Evolutionary conservation across 805 yeast species (phyloP), one percentile per base, ranked within the genome.

Genomic region (Vanderwaltozyma polyspora): DNA sequence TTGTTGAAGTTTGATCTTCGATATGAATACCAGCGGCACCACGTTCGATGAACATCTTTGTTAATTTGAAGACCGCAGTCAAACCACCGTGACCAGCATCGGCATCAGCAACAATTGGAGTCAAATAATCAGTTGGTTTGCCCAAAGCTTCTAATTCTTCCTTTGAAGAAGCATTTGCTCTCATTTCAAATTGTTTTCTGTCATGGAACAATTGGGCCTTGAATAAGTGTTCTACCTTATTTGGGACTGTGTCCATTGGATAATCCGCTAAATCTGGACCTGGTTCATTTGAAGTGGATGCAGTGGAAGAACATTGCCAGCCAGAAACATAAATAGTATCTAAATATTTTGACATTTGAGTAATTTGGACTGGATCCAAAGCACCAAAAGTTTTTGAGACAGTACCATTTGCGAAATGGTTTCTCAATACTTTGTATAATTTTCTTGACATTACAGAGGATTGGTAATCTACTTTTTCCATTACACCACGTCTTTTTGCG

Each of bases 81-180:
- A 86, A 72, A 59, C 98, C 97, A 64, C 98, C 98, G 61, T 89
- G 97, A 49, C 98, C 98, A 38, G 97, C 91, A 64, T 89, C 98
- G 47, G 89, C 98, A 60, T 89, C 98, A 28, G 97, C 97, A 50
- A 89, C 72, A 49, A 89, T 84, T 39, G 98, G 98, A 51, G 95
- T 76, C 57, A 89, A 65, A 63, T 81, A 89, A 66, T 89, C 98
- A 36, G 68, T 79, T 62, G 78, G 75, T 31, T 78, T 78, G 33
- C 77, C 67, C 59, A 80, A 70, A 11, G 75, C 70, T 48, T 94
- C 74, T 63, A 83, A 74, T 35, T 64, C 73, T 41, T 66, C 65
- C 18, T 91, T 59, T 39, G 74, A 43, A 28, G 70, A 63, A 14
- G 68, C 58, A 36, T 60, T 49, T 45, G 78, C 68, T 51, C 95